These are phyloP conservation scores for Xanthoparmelia taractica DNA, from an alignment of 495 filamentous ascomycete genomes.

Conservation along the genomic window DNA sequence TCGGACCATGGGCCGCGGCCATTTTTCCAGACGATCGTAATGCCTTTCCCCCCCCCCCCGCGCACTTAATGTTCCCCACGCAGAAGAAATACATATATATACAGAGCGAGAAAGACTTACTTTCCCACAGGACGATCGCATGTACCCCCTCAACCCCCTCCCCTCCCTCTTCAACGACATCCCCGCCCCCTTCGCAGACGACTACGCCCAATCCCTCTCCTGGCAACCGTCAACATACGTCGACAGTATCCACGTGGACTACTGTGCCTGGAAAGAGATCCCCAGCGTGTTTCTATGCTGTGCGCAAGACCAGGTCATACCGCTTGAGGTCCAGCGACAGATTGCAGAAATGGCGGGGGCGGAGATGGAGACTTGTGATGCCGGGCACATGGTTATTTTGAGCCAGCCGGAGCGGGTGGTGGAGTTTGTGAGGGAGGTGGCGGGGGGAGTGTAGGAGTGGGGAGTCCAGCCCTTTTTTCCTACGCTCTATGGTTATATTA, in stretches of 20 bases:
- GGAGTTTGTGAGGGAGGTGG: conserved; percentile 19
- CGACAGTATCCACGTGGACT: conserved; percentile 22
- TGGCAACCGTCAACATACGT: conserved; percentile 12
- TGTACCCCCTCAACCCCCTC: neutral
- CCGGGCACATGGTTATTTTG: conserved; percentile 30
- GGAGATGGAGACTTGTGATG: conserved; percentile 23
- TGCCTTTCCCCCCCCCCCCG: neutral
- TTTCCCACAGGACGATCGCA: conserved; percentile 6
- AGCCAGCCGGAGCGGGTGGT: conserved; percentile 28
- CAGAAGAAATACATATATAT: no score
- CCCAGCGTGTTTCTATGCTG: conserved; percentile 29
- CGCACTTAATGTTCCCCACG: no score
- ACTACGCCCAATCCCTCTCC: conserved; percentile 13
- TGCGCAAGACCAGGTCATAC: conserved; percentile 25
- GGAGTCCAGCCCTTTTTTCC: no score
- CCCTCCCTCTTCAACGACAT: conserved; percentile 23
- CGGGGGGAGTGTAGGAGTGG: neutral
- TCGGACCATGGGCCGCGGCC: conserved; percentile 23
- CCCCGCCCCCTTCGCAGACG: conserved; percentile 10
- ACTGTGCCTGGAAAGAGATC: conserved; percentile 29
- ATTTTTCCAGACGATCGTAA: conserved; percentile 19
- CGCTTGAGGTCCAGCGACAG: conserved; percentile 22
- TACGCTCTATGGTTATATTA: no score
- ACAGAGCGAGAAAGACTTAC: no score
- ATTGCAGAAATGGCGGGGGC: conserved; percentile 26